phyloP scores from a whole-genome alignment of 2,329 filamentous ascomycete species.

The Cladosporium sphaerospermum region DNA sequence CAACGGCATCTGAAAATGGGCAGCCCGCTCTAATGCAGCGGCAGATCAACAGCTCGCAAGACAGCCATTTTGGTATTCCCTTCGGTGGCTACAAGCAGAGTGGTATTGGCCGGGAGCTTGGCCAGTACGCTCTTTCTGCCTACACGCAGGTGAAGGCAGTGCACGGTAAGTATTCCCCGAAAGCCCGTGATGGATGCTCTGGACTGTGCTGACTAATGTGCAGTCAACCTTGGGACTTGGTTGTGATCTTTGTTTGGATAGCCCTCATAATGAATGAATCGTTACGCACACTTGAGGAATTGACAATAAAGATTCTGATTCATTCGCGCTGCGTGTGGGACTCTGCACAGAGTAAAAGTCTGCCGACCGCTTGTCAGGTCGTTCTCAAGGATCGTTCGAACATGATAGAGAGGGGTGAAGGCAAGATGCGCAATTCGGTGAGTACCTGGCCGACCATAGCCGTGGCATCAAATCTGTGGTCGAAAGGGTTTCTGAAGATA shows the following conservation, averaged over 20 bases:
- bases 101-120: constrained; percentile 47
- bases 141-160: constrained; percentile 19
- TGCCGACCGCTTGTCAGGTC: no score
- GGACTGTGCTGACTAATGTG: constrained; percentile 18
- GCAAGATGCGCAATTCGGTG: no score
- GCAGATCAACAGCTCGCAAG: constrained; percentile 36
- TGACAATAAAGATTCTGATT: no score
- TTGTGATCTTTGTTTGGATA: constrained; percentile 22
- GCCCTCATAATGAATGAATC: no score
- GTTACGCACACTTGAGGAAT: no score
- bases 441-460: no score
- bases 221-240: constrained; percentile 42
- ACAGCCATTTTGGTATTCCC: constrained; percentile 41
- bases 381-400: no score
- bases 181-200: constrained; percentile 46
- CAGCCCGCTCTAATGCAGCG: neutral
- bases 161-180: constrained; percentile 50
- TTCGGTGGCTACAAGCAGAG: constrained; percentile 56
- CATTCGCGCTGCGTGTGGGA: no score
- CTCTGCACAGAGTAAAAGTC: no score
- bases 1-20: constrained; percentile 52
- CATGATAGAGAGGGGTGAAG: no score
- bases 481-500: no score
- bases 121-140: constrained; percentile 14
- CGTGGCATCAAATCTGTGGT: no score